Evolutionary conservation across 2,329 filamentous ascomycete species (phyloP), one percentile per base, ranked within the genome.

Genomic region (Chrysoporthe puriensis): DNA sequence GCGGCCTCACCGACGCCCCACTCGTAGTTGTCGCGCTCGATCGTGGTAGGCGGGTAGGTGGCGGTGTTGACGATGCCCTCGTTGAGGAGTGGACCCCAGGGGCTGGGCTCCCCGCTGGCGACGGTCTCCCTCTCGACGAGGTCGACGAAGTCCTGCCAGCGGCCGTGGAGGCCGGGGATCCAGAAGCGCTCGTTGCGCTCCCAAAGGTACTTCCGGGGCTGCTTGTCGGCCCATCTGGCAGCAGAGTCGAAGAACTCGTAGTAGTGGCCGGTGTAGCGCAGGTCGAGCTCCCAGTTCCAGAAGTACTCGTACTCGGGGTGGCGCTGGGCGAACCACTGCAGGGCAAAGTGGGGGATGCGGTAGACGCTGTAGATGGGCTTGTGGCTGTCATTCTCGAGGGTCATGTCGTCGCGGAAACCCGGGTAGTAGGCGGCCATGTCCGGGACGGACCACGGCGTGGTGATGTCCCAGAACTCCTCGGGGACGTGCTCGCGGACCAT

Each of bases 201-300:
- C 91, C 91, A 93, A 6, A 92, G 78, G 3, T 89, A 89, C 73
- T 90, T 89, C 68, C 91, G 87, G 5, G 91, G 91, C 77, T 93
- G 90, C 69, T 84, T 84, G 76, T 84, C 85, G 40, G 86, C 86
- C 80, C 91, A 93, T 1, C 83, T 78, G 36, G 80, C 79, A 9
- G 93, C 78, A 69, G 88, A 88, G 71, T 90, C 85, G 52, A 93
- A 86, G 71, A 95, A 87, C 73, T 94, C 90, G 77, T 94, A 94
- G 79, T 94, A 90, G 71, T 95, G 91, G 9, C 92, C 92, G 0
- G 89, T 93, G 74, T 91, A 91, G 62, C 93, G 86, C 44, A 90
- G 89, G 74, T 96, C 92, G 79, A 93, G 91, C 76, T 96, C 93
- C 92, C 91, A 94, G 77, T 95, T 94, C 91, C 92, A 96, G 72